Percentiles rank a stretch among this genome's conserved stretches.
phyloP scores from a whole-genome alignment of 2,329 filamentous ascomycete genomes.

The Exophiala viscosa region DNA sequence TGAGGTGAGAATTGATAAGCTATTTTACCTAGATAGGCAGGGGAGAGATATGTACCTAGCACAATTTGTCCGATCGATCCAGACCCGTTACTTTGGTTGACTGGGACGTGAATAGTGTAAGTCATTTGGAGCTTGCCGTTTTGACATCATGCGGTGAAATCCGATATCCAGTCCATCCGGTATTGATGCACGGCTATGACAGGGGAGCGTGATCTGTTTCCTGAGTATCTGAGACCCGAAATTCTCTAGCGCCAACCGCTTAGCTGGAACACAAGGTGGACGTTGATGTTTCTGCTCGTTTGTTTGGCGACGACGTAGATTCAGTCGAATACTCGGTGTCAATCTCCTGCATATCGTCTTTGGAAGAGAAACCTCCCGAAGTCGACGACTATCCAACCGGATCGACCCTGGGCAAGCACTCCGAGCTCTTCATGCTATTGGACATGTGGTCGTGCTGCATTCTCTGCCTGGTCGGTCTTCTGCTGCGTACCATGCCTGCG shows the following conservation, averaged over 20 bases:
- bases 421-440: no score
- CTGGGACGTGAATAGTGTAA: slow-evolving; percentile 23
- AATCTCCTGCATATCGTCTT: slow-evolving; percentile 23
- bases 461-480: no score
- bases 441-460: no score
- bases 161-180: slow-evolving; percentile 25
- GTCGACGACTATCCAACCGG: background rate
- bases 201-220: slow-evolving; percentile 19
- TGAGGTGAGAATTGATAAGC: no score
- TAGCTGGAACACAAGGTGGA: slow-evolving; percentile 27
- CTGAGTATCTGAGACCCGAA: slow-evolving; percentile 6
- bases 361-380: slow-evolving; percentile 26
- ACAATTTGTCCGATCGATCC: slow-evolving; percentile 29
- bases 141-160: slow-evolving; percentile 26
- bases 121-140: slow-evolving; percentile 21
- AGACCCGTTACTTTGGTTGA: slow-evolving; percentile 23
- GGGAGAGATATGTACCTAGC: slow-evolving; percentile 14
- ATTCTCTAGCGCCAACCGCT: slow-evolving; percentile 15
- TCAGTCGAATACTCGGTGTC: slow-evolving; percentile 28
- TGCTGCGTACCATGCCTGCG: no score
- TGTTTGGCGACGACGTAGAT: slow-evolving; percentile 23
- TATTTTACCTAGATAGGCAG: no score
- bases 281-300: slow-evolving; percentile 11
- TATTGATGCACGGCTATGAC: slow-evolving; percentile 24
- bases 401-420: no score